Base-by-base conservation (phyloP, 1,284 basidiomycete species). In the Ustilago lituana region DNA sequence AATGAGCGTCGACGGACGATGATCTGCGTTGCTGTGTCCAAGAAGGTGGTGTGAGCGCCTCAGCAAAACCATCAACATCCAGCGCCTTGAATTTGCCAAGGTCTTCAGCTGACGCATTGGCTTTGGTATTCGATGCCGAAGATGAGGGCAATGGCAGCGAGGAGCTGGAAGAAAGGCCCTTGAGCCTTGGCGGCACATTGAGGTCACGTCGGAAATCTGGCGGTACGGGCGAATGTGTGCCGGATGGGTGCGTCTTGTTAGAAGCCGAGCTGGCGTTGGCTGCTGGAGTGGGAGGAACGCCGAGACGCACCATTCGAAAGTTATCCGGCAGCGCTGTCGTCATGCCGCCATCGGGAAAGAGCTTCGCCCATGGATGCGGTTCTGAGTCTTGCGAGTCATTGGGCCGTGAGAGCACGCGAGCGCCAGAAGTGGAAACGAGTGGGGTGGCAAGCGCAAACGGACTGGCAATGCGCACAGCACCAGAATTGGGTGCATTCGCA, bases 301-400 rank as follows among this genome's bases (percentile, higher is more conserved):
- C 52, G 8, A 72, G 43, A 10, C 41, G 47, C 11, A 27, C 45
- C 33, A 58, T 55, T 15, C 43, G 52, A 11, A 71, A 65, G 27
- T 43, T 32, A 15, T 67, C 63, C 19, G 69, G 69, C 11, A 72
- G 46, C 1, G 69, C 64, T 20, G 69, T 72, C 8, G 65, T 32
- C 63, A 72, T 67, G 33, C 64, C 69, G 15, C 48, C 59, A 24
- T 72, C 69, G 4, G 58, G 58, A 22, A 72, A 72, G 11, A 72
- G 46, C 37, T 58, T 58, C 2, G 69, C 63, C 69, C 69, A 72
- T 2, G 64, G 69, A 53, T 72, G 69, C 15, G 51, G 22, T 20
- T 68, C 54, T 45, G 37, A 19, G 10, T 65, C 62, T 10, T 41
- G 33, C 29, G 55, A 38, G 11, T 36, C 37, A 14, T 32, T 64